Evolutionary conservation across 305 asterid species (phyloP), one percentile per base, ranked within the genome.

Genomic region (Fraxinus velutina): DNA sequence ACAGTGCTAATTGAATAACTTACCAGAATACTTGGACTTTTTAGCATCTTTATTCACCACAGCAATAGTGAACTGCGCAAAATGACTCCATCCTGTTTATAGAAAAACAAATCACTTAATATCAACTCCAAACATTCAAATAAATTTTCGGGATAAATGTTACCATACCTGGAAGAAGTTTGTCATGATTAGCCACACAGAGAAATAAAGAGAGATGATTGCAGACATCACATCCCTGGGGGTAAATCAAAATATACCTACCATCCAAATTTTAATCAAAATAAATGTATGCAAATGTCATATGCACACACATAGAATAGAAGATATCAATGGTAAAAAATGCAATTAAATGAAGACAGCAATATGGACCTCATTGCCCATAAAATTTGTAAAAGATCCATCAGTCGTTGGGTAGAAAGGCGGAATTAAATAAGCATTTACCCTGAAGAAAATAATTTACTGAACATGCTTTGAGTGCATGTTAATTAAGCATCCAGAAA

Each of bases 161-260:
- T 78, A 74, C 30, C 85, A 80, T 83, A 93, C 99, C 99, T 81
- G 98, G 98, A 83, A 91, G 96, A 92, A 96, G 99, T 88, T 96
- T 92, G 88, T 96, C 98, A 86, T 94, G 98, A 89, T 94, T 91
- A 34, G 98, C 98, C 87, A 96, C 98, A 80, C 99, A 96, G 57
- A 96, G 97, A 91, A 96, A 96, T 89, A 96, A 86, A n/a, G 99
- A 96, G 75, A 94, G 96, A 87, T 96, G 98, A 88, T 94, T 94
- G 93, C 95, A 90, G 83, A 92, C 98, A 86, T 96, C 99, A 78
- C 98, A 94, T 78, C 99, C 99, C 85, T 92, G 98, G 27, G 99
- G 98, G 88, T 93, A 96, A 79, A 96, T 92, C 90, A 96, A 91
- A 80, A 96, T 93, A 84, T 96, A 96, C 99, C 99, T 94, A 88